A percentile compares a stretch with the other conserved stretches of the same genome.
Evolutionary conservation across 2,329 filamentous ascomycete genomes (phyloP).

Genomic region (Aureobasidium sp.): DNA sequence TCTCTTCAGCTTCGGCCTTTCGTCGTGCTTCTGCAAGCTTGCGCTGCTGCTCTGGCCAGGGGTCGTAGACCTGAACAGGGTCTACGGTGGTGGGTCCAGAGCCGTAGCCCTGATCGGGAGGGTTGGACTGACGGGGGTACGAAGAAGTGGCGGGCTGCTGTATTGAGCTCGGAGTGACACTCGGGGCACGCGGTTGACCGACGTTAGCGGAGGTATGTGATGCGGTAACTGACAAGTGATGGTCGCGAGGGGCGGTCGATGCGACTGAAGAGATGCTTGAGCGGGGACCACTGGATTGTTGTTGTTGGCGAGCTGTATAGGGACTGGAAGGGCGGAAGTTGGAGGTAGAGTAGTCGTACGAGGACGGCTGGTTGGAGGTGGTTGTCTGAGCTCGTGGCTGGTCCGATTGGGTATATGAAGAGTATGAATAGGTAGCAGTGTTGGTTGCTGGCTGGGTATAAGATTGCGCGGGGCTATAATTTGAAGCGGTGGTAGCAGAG

Average conservation of each 20-base stretch:
- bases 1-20: conserved; percentile 30
- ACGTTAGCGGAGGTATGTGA: conserved; percentile 1
- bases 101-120: conserved; percentile 20
- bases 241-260: background rate
- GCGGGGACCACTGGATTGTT: background rate
- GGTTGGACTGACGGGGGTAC: conserved; percentile 18
- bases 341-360: background rate
- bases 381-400: conserved; percentile 9
- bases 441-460: conserved; percentile 3
- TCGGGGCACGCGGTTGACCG: conserved; percentile 14
- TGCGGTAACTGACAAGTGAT: background rate
- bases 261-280: background rate
- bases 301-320: conserved; percentile 5
- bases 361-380: background rate
- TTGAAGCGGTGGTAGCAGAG: background rate
- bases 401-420: conserved; percentile 2
- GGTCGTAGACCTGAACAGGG: conserved; percentile 49
- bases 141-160: conserved; percentile 17
- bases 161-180: conserved; percentile 16
- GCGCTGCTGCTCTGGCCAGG: conserved; percentile 43
- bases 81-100: conserved; percentile 41
- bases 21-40: conserved; percentile 31
- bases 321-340: conserved; percentile 9
- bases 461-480: conserved; percentile 4
- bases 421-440: conserved; percentile 6